A percentile compares a stretch with the other conserved stretches of the same genome.
phyloP scores from a whole-genome alignment of 306 rosid species.

The Quillaja saponaria region DNA sequence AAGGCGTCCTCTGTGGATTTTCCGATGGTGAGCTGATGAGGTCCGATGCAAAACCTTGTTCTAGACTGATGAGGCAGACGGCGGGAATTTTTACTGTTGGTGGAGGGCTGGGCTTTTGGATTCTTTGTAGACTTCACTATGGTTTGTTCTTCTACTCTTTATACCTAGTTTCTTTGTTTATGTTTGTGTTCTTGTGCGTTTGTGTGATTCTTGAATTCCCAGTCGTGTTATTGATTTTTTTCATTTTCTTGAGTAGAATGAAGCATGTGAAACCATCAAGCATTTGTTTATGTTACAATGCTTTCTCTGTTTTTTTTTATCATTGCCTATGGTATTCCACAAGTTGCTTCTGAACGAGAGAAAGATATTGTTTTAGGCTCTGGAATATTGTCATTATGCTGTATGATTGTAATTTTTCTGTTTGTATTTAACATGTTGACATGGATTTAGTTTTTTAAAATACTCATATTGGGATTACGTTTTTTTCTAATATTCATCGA shows the following conservation, averaged over 20 bases:
- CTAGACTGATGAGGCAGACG: constrained; percentile 82
- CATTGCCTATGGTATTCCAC: no score
- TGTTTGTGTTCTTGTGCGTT: neutral
- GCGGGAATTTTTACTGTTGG: constrained; percentile 82
- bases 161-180: constrained; percentile 13
- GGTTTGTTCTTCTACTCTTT: constrained; percentile 47
- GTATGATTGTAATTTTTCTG: no score
- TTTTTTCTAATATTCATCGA: no score
- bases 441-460: no score
- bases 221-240: constrained; percentile 2
- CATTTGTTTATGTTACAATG: no score
- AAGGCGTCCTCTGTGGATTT: constrained; percentile 66
- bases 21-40: constrained; percentile 91
- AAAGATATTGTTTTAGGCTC: no score
- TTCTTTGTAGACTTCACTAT: constrained; percentile 82
- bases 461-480: no score
- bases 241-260: neutral
- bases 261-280: no score
- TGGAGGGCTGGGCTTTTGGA: constrained; percentile 85
- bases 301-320: no score
- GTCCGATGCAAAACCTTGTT: constrained; percentile 81
- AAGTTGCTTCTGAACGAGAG: no score
- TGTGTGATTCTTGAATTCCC: constrained; percentile 1
- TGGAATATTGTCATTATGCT: no score
- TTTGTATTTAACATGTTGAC: no score